phyloP scores from a whole-genome alignment of 805 yeast genomes.

The Tetrapisispora nanseiensis region DNA sequence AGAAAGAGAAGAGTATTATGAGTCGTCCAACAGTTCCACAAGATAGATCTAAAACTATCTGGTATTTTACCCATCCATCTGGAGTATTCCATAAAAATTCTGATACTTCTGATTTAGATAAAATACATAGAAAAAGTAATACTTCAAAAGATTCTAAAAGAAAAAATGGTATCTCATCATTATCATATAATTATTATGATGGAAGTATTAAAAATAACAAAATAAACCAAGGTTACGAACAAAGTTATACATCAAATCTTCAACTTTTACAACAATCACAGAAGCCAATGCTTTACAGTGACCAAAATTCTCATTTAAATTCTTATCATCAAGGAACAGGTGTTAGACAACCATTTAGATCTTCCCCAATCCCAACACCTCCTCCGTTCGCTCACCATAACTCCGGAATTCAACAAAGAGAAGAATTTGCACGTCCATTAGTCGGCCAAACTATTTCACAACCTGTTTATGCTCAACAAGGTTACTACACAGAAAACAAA shows the following conservation, averaged over 20 bases:
- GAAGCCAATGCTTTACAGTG: not conserved
- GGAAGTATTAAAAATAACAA: not conserved
- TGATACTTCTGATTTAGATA: conserved; percentile 13
- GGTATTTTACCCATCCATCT: conserved; percentile 28
- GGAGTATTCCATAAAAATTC: conserved; percentile 20
- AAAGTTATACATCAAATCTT: not conserved
- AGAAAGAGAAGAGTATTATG: not conserved
- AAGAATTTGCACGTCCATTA: not conserved
- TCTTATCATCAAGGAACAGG: not conserved
- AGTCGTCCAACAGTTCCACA: conserved; percentile 2
- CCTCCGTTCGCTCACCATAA: conserved; percentile 1
- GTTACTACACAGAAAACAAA: not conserved
- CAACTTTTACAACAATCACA: not conserved
- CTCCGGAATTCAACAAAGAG: not conserved
- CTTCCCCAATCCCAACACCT: conserved; percentile 5
- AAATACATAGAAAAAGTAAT: conserved; percentile 25
- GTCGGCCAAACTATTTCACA: not conserved
- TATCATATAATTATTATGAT: conserved; percentile 20
- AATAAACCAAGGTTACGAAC: not conserved
- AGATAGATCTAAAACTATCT: conserved; percentile 7
- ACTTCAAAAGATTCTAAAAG: conserved; percentile 25
- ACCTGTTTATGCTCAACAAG: not conserved
- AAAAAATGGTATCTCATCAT: conserved; percentile 24
- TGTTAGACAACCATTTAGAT: not conserved
- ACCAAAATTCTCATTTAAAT: not conserved